Conservation (phyloP, 768 basidiomycete species). For the Mycena rosella region DNA sequence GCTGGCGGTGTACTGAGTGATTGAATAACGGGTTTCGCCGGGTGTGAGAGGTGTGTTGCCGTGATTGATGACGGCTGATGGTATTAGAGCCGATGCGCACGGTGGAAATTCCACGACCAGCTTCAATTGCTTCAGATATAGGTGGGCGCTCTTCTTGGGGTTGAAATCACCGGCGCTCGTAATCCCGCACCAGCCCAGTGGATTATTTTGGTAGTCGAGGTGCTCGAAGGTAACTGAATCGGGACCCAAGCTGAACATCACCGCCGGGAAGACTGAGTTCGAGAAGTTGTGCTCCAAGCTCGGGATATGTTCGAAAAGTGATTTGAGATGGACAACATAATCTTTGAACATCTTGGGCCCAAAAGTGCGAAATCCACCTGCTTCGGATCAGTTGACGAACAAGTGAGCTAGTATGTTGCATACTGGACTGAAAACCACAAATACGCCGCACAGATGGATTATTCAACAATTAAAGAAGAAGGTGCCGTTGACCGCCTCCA, state of each 20-base stretch:
- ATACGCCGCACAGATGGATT: background rate
- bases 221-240: constrained; percentile 34
- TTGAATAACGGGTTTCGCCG: constrained; percentile 37
- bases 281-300: constrained; percentile 38
- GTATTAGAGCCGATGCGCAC: constrained; percentile 37
- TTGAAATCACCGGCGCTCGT: constrained; percentile 43
- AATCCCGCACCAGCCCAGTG: constrained; percentile 45
- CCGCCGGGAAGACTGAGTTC: constrained; percentile 44
- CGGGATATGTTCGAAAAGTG: constrained; percentile 25
- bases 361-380: constrained; percentile 38
- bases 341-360: constrained; percentile 39
- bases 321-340: constrained; percentile 27
- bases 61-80: constrained; percentile 40
- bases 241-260: constrained; percentile 47
- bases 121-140: constrained; percentile 42
- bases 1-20: constrained; percentile 45
- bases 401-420: background rate
- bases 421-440: constrained; percentile 36
- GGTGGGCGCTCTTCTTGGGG: constrained; percentile 40
- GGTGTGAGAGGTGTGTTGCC: constrained; percentile 36
- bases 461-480: background rate
- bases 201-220: constrained; percentile 42
- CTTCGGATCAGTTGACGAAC: too few relatives aligned
- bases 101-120: constrained; percentile 43
- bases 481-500: background rate